Base-by-base conservation (phyloP, 1,139 yeast species). In the Kluyveromyces sp. region DNA sequence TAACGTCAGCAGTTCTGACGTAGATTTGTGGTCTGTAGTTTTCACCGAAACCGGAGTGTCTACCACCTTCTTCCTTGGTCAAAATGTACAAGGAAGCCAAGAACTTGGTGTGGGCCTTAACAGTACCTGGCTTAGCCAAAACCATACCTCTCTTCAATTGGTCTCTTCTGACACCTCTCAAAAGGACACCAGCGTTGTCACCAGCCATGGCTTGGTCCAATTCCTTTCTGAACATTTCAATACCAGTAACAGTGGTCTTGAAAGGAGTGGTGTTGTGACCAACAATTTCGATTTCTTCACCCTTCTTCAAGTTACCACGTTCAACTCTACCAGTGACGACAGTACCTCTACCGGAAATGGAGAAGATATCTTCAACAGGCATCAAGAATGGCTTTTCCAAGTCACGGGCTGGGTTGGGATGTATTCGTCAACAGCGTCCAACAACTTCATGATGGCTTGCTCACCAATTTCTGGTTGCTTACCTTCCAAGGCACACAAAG, bases 281-380 rank as follows among this genome's bases (percentile, higher is more conserved):
- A 57, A 92, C 96, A 68, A 92, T 82, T 77, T 92, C 98, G 60
- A 92, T 77, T 77, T 92, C 97, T 73, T 90, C 97, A 74, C 97
- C 97, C 79, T 90, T 89, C 82, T 87, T 88, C 70, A 92, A 79
- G 58, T 80, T 72, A 73, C 98, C 98, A 75, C 98, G 89, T 77
- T 90, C 97, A 59, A 89, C 98, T 75, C 97, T 87, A 69, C 98
- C 98, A 50, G 97, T 87, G 63, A 88, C 96, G 58, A 92, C 98
- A 52, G 98, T 92, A 75, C 98, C 98, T 83, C 98, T 90, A 73
- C 98, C 98, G 47, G 97, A 89, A 60, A 92, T 92, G 51, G 97
- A 88, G 79, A 92, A 94, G 55, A 89, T 94, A 64, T 88, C 97
- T 77, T 92, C 98, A 61, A 92, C 83, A 54, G 98, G 97, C 85